Percentiles rank a stretch among this genome's conserved stretches.
phyloP scores from a whole-genome alignment of 192 early-diverging fungal species.

The Coemansia sp. region DNA sequence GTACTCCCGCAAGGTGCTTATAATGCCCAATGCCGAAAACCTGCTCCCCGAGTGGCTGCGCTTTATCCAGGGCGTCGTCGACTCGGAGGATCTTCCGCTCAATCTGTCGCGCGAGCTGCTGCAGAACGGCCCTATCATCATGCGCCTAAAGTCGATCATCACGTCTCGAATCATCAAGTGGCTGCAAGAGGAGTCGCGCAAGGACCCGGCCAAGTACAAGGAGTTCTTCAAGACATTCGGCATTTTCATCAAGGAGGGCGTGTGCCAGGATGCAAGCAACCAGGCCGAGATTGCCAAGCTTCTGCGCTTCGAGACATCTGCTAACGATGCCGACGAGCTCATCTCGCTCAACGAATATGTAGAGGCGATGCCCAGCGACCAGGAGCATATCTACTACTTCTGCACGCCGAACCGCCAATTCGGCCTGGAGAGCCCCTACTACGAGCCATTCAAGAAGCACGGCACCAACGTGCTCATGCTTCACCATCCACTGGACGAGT shows the following conservation, averaged over 20 bases:
- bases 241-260: slow-evolving; percentile 79
- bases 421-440: slow-evolving; percentile 81
- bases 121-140: slow-evolving; percentile 80
- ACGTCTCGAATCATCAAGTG: slow-evolving; percentile 87
- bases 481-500: slow-evolving; percentile 73
- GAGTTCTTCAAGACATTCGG: slow-evolving; percentile 75
- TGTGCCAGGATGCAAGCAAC: slow-evolving; percentile 76
- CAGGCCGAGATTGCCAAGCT: slow-evolving; percentile 75
- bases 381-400: slow-evolving; percentile 86
- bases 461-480: slow-evolving; percentile 88
- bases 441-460: slow-evolving; percentile 82
- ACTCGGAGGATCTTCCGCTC: slow-evolving; percentile 95
- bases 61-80: slow-evolving; percentile 93
- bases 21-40: slow-evolving; percentile 85
- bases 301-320: slow-evolving; percentile 76
- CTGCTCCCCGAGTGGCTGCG: slow-evolving; percentile 85
- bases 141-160: slow-evolving; percentile 82
- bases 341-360: slow-evolving; percentile 76
- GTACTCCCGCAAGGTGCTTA: slow-evolving; percentile 95
- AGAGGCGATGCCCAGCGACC: slow-evolving; percentile 82
- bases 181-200: slow-evolving; percentile 65
- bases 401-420: slow-evolving; percentile 69
- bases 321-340: slow-evolving; percentile 45
- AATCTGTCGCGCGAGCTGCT: slow-evolving; percentile 98
- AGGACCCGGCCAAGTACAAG: slow-evolving; percentile 62